Base-by-base conservation (phyloP, 805 yeast species). In the Kuraishia hungarica region DNA sequence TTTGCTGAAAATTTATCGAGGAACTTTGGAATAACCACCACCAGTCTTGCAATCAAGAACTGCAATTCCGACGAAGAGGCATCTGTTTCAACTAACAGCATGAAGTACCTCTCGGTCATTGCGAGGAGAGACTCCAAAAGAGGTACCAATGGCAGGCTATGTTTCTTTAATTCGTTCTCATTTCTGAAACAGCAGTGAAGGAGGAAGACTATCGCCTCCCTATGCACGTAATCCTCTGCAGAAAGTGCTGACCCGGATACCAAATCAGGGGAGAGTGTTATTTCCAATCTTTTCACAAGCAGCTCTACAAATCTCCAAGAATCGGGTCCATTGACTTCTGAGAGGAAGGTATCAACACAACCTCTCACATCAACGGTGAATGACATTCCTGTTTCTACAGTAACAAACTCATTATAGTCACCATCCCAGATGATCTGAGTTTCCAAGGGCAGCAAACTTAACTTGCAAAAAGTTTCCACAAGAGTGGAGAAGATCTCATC, bases 361-460 rank as follows among this genome's bases (percentile, higher is more conserved):
- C 83, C 86, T 54, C 98, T 78, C 0, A 84, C 78, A 1, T 78
- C 67, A 10, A 69, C 68, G 4, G 78, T 80, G 0, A 84, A 71
- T 0, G 84, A 71, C 35, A 91, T 74, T 1, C 90, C 97, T 1
- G 89, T 76, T 55, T 88, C 91, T 39, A 82, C 86, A 1, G 91
- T 80, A 5, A 89, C 87, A 66, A 82, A 90, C 2, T 67, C 69
- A 62, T 91, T 89, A 63, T 83, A 79, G 63, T 91, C 92, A 1
- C 71, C 73, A 2, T 68, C 65, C 76, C 85, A 88, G 3, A 76
- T 77, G 39, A 74, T 78, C 29, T 71, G 66, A 0, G 72, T 67
- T 4, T 72, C 76, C 1, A 62, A 56, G 1, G 86, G 75, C 13
- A 84, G 61, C 11, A 67, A 62, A 5, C 82, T 67, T 8, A 79